Evolutionary conservation across 495 filamentous ascomycete genomes (phyloP).

Genomic region (Penicillium paradoxum): DNA sequence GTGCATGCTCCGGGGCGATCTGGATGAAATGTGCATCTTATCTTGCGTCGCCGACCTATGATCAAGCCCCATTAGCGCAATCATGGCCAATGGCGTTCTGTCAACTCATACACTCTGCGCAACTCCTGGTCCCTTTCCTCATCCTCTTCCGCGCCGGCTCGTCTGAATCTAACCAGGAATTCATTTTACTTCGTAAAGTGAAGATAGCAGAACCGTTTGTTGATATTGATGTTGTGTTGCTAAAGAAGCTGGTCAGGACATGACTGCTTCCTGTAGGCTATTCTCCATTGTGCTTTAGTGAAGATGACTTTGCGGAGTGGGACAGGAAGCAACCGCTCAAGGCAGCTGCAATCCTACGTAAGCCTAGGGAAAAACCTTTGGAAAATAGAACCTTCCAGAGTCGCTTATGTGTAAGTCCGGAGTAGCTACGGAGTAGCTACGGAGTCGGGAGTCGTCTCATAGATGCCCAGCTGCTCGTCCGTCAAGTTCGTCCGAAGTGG

Average conservation of each 20-base stretch:
- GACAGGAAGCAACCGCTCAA: background rate
- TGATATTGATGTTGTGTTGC: background rate
- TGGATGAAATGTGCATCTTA: constrained; percentile 32
- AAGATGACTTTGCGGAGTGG: background rate
- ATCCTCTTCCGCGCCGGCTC: constrained; percentile 35
- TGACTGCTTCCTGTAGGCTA: background rate
- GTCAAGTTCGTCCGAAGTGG: constrained; percentile 20
- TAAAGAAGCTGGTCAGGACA: background rate
- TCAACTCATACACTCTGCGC: constrained; percentile 31
- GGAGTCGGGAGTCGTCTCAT: background rate
- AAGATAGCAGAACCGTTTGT: background rate
- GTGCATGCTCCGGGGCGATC: constrained; percentile 29
- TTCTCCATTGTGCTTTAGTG: background rate
- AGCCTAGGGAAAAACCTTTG: background rate
- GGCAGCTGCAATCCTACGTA: background rate
- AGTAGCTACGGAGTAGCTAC: background rate
- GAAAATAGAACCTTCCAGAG: too few species aligned
- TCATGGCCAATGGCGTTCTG: background rate
- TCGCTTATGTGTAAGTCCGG: too few species aligned
- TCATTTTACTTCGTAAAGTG: constrained; percentile 8
- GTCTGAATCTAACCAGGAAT: constrained; percentile 13
- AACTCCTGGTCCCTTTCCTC: constrained; percentile 40
- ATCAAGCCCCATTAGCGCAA: background rate
- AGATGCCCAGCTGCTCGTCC: constrained; percentile 13
- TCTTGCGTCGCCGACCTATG: constrained; percentile 38